A percentile compares a stretch with the other conserved stretches of the same genome.
Conservation (phyloP, 371 early-diverging fungal species). For the Funneliformis caledonium region DNA sequence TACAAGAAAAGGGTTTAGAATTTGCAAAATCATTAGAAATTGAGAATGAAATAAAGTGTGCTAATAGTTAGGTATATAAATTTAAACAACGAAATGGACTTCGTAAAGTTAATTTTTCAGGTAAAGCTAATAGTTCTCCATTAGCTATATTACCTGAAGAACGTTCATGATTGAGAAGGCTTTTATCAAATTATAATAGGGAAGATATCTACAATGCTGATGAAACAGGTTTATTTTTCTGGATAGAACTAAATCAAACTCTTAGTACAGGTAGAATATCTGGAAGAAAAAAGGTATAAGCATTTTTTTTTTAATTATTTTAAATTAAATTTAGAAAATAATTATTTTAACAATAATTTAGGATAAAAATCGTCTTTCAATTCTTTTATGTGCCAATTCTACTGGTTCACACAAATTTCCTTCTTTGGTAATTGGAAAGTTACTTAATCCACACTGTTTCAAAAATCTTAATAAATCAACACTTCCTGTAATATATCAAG, state of each 20-base stretch:
- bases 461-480: too few relatives aligned
- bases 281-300: not conserved
- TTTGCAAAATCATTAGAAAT: constrained; percentile 11
- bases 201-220: constrained; percentile 14
- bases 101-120: not conserved
- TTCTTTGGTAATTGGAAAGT: too few relatives aligned
- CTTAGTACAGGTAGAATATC: not conserved
- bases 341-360: too few relatives aligned
- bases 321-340: too few relatives aligned
- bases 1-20: constrained; percentile 9
- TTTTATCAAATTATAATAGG: not conserved
- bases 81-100: constrained; percentile 24
- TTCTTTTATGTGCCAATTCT: too few relatives aligned
- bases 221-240: constrained; percentile 9
- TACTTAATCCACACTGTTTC: too few relatives aligned
- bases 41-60: constrained; percentile 3
- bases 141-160: constrained; percentile 3
- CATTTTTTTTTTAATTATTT: too few relatives aligned
- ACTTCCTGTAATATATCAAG: too few relatives aligned
- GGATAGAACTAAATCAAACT: not conserved
- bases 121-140: constrained; percentile 23
- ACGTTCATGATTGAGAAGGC: not conserved
- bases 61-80: constrained; percentile 3
- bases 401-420: too few relatives aligned
- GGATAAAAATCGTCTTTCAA: too few relatives aligned